Evolutionary conservation across 1,284 basidiomycete genomes (phyloP), one percentile per base, ranked within the genome.

Genomic region (Rhodotorula sp.): DNA sequence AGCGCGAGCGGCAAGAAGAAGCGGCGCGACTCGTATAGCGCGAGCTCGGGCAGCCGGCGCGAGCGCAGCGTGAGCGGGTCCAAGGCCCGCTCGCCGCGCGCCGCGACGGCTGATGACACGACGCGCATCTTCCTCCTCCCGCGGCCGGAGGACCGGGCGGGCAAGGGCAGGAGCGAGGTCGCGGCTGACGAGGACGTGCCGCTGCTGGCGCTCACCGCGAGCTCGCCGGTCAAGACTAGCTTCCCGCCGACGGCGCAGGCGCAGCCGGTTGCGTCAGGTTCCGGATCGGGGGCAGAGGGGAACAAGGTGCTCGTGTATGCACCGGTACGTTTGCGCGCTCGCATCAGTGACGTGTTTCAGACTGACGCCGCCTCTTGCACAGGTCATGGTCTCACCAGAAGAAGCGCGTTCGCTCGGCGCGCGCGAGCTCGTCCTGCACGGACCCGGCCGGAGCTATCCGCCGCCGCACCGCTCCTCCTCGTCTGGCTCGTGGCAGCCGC

Each of bases 351-450:
- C 16, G 2, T 13, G 21, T 17, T 10, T 4, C 1, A 7, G 4
- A 16, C 23, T 3, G 16, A 13, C 21, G 23, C 41, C 10, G 14
- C 19, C 12, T 13, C 3, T 5, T 42, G 10, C 23, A 16, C 52
- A 72, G 70, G 66, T 72, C 42, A 57, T 68, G 53, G 68, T 74
- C 45, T 55, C 69, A 3, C 46, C 66, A 4, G 69, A 71, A 49
- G 72, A 74, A 53, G 72, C 72, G 1, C 58, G 66, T 42, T 56
- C 61, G 1, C 46, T 53, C 23, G 72, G 72, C 27, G 72, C 72
- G 23, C 59, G 53, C 23, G 72, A 74, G 42, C 45, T 74, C 23
- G 56, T 64, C n/a, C 65, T 73, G 14, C 44, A 44, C 19, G 42
- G 42, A 7, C 19, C 56, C 8, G 49, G 44, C 10, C 45, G 48